phyloP scores from a whole-genome alignment of 306 rosid genomes.

The Comarum palustre region DNA sequence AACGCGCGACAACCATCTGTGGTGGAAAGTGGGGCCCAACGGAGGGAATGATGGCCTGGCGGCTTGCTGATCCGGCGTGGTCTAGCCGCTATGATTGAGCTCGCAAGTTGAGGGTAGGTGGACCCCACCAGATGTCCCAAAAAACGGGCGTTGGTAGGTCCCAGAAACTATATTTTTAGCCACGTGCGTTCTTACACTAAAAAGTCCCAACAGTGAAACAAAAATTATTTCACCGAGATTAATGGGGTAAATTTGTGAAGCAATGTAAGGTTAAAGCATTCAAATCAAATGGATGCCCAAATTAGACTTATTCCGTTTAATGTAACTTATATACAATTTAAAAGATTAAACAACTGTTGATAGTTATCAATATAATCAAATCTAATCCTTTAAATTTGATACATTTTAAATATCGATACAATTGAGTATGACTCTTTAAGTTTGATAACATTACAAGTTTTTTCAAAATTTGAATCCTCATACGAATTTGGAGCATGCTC shows the following conservation, averaged over 20 bases:
- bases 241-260: not conserved
- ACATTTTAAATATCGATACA: no score
- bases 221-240: not conserved
- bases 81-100: slow-evolving; percentile 57
- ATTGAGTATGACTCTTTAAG: no score
- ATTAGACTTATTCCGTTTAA: no score
- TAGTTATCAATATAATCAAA: no score
- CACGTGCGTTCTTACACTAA: slow-evolving; percentile 2
- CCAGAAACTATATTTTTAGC: not conserved
- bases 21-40: slow-evolving; percentile 50
- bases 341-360: no score
- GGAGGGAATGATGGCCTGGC: slow-evolving; percentile 39
- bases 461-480: no score
- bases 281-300: no score
- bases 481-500: not conserved
- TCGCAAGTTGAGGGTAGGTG: slow-evolving; percentile 34
- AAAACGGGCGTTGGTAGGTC: not conserved
- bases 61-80: slow-evolving; percentile 65
- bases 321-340: not conserved
- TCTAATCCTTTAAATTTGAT: no score
- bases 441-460: no score
- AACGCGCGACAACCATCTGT: not conserved
- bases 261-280: not conserved
- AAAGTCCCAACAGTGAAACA: not conserved
- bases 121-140: not conserved